These are phyloP conservation scores for Rhodotorula babjevae DNA, from an alignment of 768 basidiomycete genomes.

Conservation along the genomic window DNA sequence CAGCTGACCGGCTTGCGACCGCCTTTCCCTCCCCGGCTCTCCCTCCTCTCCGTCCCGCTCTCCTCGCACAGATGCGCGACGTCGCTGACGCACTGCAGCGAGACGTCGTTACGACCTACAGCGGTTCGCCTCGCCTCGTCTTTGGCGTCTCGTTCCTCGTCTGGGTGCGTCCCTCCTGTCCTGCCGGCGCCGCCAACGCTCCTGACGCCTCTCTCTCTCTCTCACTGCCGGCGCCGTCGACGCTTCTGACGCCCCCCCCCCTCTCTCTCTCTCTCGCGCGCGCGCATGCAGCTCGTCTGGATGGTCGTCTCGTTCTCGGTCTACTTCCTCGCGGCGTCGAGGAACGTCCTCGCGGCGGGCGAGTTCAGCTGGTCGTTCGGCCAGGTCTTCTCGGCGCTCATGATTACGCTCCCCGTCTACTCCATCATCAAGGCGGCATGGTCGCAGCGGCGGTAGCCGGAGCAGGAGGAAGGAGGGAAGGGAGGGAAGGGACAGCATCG, in stretches of 20 bases:
- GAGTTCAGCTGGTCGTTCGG: constrained; percentile 26
- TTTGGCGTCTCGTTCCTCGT: constrained; percentile 23
- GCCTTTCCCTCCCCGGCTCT: too few relatives aligned
- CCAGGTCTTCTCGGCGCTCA: constrained; percentile 18
- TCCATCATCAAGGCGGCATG: constrained; percentile 9
- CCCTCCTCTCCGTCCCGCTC: too few relatives aligned
- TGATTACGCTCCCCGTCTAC: constrained; percentile 21
- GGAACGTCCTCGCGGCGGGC: constrained; percentile 10
- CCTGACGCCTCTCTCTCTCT: too few relatives aligned
- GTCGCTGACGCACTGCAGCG: constrained; percentile 3
- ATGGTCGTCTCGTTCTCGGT: constrained; percentile 5
- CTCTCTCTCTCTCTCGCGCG: too few relatives aligned
- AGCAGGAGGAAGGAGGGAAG: too few relatives aligned
- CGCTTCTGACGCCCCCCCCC: too few relatives aligned
- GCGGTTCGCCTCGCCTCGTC: constrained; percentile 6
- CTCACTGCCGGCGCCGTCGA: too few relatives aligned
- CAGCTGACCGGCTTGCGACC: too few relatives aligned
- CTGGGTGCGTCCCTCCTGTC: neutral
- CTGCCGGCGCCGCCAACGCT: too few relatives aligned
- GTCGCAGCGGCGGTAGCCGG: neutral
- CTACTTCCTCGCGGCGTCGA: constrained; percentile 8
- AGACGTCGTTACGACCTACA: neutral
- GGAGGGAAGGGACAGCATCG: too few relatives aligned
- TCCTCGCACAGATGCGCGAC: neutral
- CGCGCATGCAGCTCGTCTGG: neutral